These are phyloP conservation scores for Parafenestella ontariensis DNA, from an alignment of 2,329 filamentous ascomycete genomes.

Conservation along the genomic window DNA sequence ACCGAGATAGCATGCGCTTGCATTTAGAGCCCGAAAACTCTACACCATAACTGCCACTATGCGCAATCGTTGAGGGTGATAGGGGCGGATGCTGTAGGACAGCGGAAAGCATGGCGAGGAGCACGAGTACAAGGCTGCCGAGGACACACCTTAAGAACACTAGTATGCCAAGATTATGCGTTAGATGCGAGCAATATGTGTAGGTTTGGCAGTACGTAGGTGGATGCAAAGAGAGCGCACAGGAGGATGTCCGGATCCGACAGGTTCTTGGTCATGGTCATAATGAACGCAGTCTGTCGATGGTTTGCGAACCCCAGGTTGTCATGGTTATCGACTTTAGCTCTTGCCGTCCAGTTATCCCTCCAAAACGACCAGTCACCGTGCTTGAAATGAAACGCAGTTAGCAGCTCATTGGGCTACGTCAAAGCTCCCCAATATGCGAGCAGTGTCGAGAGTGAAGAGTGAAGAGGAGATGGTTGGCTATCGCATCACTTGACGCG, in stretches of 20 bases:
- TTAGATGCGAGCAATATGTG: slow-evolving; percentile 15
- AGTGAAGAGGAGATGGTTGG: slow-evolving; percentile 10
- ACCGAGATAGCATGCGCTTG: background rate
- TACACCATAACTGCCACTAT: background rate
- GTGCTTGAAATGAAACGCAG: too few relatives aligned
- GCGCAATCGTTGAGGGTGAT: background rate
- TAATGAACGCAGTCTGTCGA: background rate
- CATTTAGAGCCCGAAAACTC: background rate
- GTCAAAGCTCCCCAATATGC: background rate
- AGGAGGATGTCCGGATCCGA: background rate
- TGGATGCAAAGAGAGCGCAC: background rate
- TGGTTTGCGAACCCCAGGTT: background rate
- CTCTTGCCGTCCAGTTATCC: background rate
- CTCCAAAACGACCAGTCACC: too few relatives aligned
- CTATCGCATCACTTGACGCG: slow-evolving; percentile 4
- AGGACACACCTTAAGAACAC: slow-evolving; percentile 6
- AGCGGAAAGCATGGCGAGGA: background rate
- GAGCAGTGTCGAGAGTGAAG: slow-evolving; percentile 5
- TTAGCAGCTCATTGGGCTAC: background rate
- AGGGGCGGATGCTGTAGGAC: background rate
- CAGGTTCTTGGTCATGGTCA: background rate
- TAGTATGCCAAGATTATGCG: slow-evolving; percentile 11
- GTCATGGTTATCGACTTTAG: background rate
- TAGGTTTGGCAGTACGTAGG: slow-evolving; percentile 4
- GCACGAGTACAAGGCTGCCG: slow-evolving; percentile 6